These are phyloP conservation scores for Yamadazyma nakazawae DNA, from an alignment of 805 yeast genomes.

Conservation along the genomic window DNA sequence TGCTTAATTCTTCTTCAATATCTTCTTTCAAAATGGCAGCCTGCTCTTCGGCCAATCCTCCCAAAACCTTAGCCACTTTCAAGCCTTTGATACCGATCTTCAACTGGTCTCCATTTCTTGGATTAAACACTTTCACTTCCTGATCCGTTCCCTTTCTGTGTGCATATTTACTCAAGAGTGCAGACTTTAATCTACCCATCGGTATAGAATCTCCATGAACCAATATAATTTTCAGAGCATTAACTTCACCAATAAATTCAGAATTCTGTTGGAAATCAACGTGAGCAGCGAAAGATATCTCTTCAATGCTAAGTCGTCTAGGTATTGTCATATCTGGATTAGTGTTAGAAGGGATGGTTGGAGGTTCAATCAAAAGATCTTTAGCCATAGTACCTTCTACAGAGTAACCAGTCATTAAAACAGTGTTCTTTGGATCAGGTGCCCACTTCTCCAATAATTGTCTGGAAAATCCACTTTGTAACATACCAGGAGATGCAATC, in stretches of 20 bases:
- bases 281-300: conserved; percentile 98
- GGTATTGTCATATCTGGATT: conserved; percentile 85
- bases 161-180: conserved; percentile 81
- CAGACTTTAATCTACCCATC: conserved; percentile 97
- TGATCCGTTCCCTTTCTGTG: conserved; percentile 78
- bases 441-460: conserved; percentile 94
- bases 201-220: conserved; percentile 98
- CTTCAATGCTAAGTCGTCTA: conserved; percentile 82
- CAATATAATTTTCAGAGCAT: conserved; percentile 79
- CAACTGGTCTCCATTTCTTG: conserved; percentile 83
- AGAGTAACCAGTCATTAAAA: conserved; percentile 92
- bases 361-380: conserved; percentile 80
- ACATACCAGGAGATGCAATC: conserved; percentile 97
- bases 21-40: conserved; percentile 41
- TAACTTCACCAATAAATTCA: conserved; percentile 83
- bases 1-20: conserved; percentile 52
- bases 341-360: conserved; percentile 77
- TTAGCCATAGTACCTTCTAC: conserved; percentile 99
- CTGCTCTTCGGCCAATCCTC: conserved; percentile 48
- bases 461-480: conserved; percentile 92
- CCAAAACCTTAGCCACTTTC: conserved; percentile 73
- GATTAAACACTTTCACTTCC: conserved; percentile 89
- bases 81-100: conserved; percentile 75
- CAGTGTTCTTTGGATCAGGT: conserved; percentile 88
- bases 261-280: conserved; percentile 94